Base-by-base conservation (phyloP, 1,284 basidiomycete genomes). In the Phylloboletellus chloephorus region DNA sequence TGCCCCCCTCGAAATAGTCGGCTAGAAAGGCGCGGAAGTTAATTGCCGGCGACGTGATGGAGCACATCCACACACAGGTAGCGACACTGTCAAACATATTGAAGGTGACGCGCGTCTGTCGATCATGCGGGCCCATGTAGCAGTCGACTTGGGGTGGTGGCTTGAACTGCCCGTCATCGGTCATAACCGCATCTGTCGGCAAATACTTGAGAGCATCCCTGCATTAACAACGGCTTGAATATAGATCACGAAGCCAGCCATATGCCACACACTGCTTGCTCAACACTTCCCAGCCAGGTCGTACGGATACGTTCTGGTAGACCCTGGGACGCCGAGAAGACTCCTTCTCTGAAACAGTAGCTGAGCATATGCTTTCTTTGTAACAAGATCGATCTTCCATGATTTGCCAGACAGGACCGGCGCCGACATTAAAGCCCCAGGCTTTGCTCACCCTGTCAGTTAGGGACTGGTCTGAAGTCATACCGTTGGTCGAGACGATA, bases 311-410 rank as follows among this genome's bases (percentile, higher is more conserved):
- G 25, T 65, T 58, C 25, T 58, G 45, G 54, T 84, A 71, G 3
- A 84, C 83, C 43, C 67, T 69, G 2, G 82, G 82, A 43, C 81
- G 67, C 19, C 75, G 67, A 30, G 57, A 64, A 10, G 58, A 63
- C 50, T 82, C 79, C 7, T 50, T 52, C 44, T 66, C 66, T 13
- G 63, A 49, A 23, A 65, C 60, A 6, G 54, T 50, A 0, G 55
- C 58, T 0, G 49, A 49, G 12, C 50, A 37, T 25, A 56, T 46
- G 12, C 73, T 69, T 56, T 89, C 87, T 53, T 84, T 87, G 58
- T 71, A 87, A 76, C 82, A 90, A 0, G 73, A 76, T 37, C 82
- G 61, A 51, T 91, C 88, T 53, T 89, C 83, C 30, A 75, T 62
- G 24, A 87, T 59, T 40, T 84, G 76, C 79, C 82, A 87, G 4